phyloP scores from a whole-genome alignment of 2,329 filamentous ascomycete genomes.

The Paecilomyces formosus region DNA sequence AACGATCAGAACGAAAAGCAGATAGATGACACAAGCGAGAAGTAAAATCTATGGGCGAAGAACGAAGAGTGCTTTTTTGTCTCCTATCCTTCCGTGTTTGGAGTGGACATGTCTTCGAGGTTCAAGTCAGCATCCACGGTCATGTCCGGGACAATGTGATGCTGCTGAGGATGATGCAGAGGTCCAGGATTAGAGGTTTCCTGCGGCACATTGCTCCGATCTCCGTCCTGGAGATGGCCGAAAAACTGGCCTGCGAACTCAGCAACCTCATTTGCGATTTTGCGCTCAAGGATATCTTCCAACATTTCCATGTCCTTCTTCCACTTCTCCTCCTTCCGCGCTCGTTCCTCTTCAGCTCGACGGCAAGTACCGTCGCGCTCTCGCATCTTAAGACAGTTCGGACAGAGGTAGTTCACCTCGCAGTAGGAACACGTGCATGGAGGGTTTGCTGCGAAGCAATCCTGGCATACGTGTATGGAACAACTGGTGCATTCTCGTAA shows the following conservation, averaged over 20 bases:
- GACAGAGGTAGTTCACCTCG: slow-evolving; percentile 35
- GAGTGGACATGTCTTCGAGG: neutral
- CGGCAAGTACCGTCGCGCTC: slow-evolving; percentile 33
- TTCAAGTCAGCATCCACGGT: neutral
- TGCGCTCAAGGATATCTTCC: slow-evolving; percentile 31
- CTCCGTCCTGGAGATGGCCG: slow-evolving; percentile 11
- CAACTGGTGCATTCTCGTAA: slow-evolving; percentile 40
- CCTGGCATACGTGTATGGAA: slow-evolving; percentile 39
- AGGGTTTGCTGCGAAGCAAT: slow-evolving; percentile 33
- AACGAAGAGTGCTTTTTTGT: neutral
- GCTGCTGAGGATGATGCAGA: neutral
- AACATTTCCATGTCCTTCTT: slow-evolving; percentile 34
- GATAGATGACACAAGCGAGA: neutral
- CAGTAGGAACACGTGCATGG: slow-evolving; percentile 39
- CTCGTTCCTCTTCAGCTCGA: slow-evolving; percentile 30
- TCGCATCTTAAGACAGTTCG: slow-evolving; percentile 34
- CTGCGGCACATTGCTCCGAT: neutral
- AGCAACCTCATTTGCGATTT: slow-evolving; percentile 35
- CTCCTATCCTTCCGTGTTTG: neutral
- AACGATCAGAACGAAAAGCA: neutral
- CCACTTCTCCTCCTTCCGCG: slow-evolving; percentile 31
- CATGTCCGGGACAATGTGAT: neutral
- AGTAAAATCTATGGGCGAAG: neutral
- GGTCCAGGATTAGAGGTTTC: neutral
- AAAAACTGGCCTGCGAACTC: slow-evolving; percentile 36